A percentile compares a stretch with the other conserved stretches of the same genome.
Evolutionary conservation across 768 basidiomycete species (phyloP).

Genomic region (Pleurotus cornucopiae): DNA sequence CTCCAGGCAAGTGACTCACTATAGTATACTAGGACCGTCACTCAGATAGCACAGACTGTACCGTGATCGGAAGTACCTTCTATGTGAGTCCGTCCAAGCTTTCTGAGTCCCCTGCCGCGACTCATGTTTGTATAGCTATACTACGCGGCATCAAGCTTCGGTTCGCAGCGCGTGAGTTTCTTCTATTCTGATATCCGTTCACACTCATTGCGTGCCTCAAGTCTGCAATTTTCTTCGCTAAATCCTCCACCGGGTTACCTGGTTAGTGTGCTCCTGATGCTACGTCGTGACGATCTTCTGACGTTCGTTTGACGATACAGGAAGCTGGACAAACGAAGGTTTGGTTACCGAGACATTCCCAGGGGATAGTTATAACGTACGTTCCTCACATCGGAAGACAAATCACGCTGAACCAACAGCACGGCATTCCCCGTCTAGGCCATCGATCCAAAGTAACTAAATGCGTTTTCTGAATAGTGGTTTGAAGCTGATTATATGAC

Average conservation of each 20-base stretch:
- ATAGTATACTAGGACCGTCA: neutral
- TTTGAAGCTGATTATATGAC: neutral
- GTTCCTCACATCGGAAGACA: conserved; percentile 4
- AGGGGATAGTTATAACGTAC: conserved; percentile 37
- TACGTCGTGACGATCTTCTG: neutral
- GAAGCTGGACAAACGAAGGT: conserved; percentile 42
- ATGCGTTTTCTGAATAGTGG: neutral
- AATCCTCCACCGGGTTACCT: conserved; percentile 43
- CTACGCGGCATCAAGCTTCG: conserved; percentile 52
- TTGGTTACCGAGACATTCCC: conserved; percentile 39
- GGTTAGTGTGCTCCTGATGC: conserved; percentile 18
- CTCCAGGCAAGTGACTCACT: conserved; percentile 20
- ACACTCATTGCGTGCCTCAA: conserved; percentile 13
- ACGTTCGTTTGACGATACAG: conserved; percentile 12
- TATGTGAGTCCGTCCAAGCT: conserved; percentile 8
- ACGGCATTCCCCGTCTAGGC: conserved; percentile 25
- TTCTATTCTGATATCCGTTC: neutral
- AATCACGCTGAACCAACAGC: neutral
- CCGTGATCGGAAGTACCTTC: conserved; percentile 17
- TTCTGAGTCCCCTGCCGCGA: neutral
- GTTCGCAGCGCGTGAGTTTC: conserved; percentile 40
- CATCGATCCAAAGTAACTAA: conserved; percentile 46
- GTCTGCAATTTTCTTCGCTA: conserved; percentile 53
- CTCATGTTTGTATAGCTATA: conserved; percentile 33
- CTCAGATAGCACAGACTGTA: neutral